phyloP scores from a whole-genome alignment of 2,329 filamentous ascomycete species.

The Fusarium bulbicola region DNA sequence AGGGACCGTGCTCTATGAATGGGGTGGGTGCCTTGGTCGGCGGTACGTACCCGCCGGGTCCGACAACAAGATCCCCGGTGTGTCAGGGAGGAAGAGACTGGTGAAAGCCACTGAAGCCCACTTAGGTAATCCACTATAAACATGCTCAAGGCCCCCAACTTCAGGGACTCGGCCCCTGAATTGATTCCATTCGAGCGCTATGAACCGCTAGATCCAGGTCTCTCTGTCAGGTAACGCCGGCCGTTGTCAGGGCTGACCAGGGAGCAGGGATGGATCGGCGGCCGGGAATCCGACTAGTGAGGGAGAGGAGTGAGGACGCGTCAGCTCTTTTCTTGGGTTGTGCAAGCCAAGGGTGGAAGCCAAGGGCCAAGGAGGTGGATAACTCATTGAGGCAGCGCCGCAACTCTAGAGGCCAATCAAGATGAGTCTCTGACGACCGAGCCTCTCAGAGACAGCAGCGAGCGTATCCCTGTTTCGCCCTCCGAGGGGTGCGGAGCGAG shows the following conservation, averaged over 20 bases:
- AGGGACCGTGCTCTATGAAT: constrained; percentile 46
- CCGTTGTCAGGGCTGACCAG: constrained; percentile 38
- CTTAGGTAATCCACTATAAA: constrained; percentile 33
- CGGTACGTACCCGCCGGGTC: constrained; percentile 32
- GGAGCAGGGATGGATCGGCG: constrained; percentile 28
- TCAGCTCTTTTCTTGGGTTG: constrained; percentile 42
- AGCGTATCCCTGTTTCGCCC: constrained; percentile 12
- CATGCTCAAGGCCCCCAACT: constrained; percentile 30
- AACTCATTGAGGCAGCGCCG: constrained; percentile 31
- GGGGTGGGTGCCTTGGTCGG: constrained; percentile 44
- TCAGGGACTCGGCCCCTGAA: constrained; percentile 10
- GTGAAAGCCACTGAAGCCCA: constrained; percentile 30
- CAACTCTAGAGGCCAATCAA: constrained; percentile 14
- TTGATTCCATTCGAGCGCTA: constrained; percentile 10
- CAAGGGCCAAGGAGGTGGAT: constrained; percentile 32
- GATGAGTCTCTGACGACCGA: constrained; percentile 10
- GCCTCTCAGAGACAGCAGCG: constrained; percentile 16
- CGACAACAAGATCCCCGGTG: constrained; percentile 24
- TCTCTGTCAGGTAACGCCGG: constrained; percentile 24
- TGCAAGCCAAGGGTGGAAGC: constrained; percentile 38
- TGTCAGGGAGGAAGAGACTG: constrained; percentile 15
- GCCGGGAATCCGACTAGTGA: constrained; percentile 37
- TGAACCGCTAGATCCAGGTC: constrained; percentile 5
- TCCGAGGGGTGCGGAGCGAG: constrained; percentile 18
- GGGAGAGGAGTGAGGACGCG: constrained; percentile 42